Evolutionary conservation across 306 rosid genomes (phyloP).

Genomic region (Abrus pulchellus): DNA sequence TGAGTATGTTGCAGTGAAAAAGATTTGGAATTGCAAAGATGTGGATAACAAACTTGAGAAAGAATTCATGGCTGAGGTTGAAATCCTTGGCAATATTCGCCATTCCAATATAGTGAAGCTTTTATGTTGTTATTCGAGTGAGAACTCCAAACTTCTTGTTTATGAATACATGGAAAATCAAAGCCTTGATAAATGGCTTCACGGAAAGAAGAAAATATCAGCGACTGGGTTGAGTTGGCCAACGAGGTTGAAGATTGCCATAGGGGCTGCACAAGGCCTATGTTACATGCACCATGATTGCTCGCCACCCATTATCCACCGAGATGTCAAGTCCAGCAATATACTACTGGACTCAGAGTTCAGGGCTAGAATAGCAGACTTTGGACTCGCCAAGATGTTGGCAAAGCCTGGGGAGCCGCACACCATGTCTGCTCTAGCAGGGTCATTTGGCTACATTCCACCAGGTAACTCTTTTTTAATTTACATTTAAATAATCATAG

Average conservation of each 20-base stretch:
- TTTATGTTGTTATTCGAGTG: slow-evolving; percentile 78
- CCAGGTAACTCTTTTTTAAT: slow-evolving; percentile 64
- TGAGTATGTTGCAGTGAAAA: slow-evolving; percentile 78
- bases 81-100: slow-evolving; percentile 73
- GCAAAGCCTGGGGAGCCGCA: slow-evolving; percentile 62
- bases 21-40: slow-evolving; percentile 60
- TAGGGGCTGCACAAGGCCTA: slow-evolving; percentile 88
- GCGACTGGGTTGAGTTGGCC: slow-evolving; percentile 74
- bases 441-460: slow-evolving; percentile 89
- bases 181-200: slow-evolving; percentile 86
- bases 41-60: slow-evolving; percentile 67
- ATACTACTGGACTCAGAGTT: slow-evolving; percentile 80
- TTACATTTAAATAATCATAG: too few species aligned
- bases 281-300: slow-evolving; percentile 93
- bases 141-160: slow-evolving; percentile 78
- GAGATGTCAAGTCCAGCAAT: slow-evolving; percentile 93
- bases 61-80: slow-evolving; percentile 80
- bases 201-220: slow-evolving; percentile 58
- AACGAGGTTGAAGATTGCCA: slow-evolving; percentile 75
- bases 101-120: slow-evolving; percentile 90
- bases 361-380: slow-evolving; percentile 88
- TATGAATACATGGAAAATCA: slow-evolving; percentile 90
- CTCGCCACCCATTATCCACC: slow-evolving; percentile 75
- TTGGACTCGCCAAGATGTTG: slow-evolving; percentile 86
- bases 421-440: slow-evolving; percentile 73